A percentile compares a stretch with the other conserved stretches of the same genome.
Conservation (phyloP, 495 filamentous ascomycete species). For the Pyrenula aspistea region DNA sequence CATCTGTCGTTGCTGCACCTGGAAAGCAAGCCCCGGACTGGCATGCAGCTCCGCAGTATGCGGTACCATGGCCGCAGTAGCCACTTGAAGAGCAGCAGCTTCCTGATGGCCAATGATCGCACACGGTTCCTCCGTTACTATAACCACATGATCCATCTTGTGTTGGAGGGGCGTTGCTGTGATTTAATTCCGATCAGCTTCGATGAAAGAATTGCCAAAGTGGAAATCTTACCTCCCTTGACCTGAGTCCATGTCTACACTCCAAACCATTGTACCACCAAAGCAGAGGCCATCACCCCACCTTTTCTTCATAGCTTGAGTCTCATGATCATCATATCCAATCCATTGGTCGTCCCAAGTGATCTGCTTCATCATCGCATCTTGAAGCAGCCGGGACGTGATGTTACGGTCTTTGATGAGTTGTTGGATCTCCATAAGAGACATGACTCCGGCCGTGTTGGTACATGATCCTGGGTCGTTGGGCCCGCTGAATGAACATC, state of each 20-base stretch:
- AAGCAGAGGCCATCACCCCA: slow-evolving; percentile 24
- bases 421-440: slow-evolving; percentile 9
- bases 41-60: neutral
- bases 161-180: neutral
- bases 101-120: neutral
- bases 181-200: neutral
- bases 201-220: neutral
- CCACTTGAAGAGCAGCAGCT: neutral
- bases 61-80: neutral
- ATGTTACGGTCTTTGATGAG: slow-evolving; percentile 5
- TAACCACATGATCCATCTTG: neutral
- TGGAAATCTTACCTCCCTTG: neutral
- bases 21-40: neutral
- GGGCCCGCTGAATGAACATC: slow-evolving; percentile 13
- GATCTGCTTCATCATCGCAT: slow-evolving; percentile 16
- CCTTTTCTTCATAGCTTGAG: slow-evolving; percentile 24
- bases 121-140: neutral
- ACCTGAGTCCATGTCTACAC: slow-evolving; percentile 4
- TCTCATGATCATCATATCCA: slow-evolving; percentile 27
- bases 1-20: neutral
- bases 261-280: slow-evolving; percentile 33
- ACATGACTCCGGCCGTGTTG: slow-evolving; percentile 9
- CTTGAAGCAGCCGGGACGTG: neutral
- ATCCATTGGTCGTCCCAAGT: slow-evolving; percentile 32
- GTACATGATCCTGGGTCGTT: slow-evolving; percentile 23